These are phyloP conservation scores for Escallonia rubra DNA, from an alignment of 129 eudicot species.

Conservation along the genomic window DNA sequence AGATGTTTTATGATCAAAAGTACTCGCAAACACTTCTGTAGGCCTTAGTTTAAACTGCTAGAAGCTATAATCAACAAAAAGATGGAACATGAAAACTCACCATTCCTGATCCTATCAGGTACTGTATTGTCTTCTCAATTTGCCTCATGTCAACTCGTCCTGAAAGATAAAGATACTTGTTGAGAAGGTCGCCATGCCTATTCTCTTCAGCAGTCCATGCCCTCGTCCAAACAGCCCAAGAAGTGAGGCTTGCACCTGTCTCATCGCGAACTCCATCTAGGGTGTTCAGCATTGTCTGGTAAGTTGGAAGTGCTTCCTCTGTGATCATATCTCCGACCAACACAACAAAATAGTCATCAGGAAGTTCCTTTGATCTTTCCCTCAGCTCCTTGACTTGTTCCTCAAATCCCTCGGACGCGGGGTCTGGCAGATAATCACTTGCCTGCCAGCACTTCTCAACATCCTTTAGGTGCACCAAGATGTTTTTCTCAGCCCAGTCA, in stretches of 20 bases:
- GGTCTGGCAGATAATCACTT: background rate
- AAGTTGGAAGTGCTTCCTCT: background rate
- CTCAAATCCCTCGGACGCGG: background rate
- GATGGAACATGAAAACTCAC: background rate
- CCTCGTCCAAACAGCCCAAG: slow-evolving; percentile 5
- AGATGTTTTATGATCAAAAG: too few species aligned
- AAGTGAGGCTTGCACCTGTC: slow-evolving; percentile 2
- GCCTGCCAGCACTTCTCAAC: slow-evolving; percentile 3
- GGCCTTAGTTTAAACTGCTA: too few species aligned
- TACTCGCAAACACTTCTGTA: too few species aligned
- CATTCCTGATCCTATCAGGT: slow-evolving; percentile 8
- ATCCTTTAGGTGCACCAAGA: background rate
- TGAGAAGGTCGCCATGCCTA: slow-evolving; percentile 7
- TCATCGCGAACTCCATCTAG: slow-evolving; percentile 1
- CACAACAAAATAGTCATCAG: slow-evolving; percentile 1
- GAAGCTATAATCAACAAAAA: too few species aligned
- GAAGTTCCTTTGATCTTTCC: slow-evolving; percentile 1
- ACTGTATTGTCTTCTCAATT: slow-evolving; percentile 6
- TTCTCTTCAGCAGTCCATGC: slow-evolving; percentile 8
- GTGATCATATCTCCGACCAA: slow-evolving; percentile 1
- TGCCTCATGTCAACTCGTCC: slow-evolving; percentile 8
- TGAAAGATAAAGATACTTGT: background rate
- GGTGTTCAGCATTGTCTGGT: slow-evolving; percentile 7
- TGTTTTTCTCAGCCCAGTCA: too few species aligned
- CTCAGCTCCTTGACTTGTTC: slow-evolving; percentile 4